A percentile compares a stretch with the other conserved stretches of the same genome.
phyloP scores from a whole-genome alignment of 768 basidiomycete species.

The Sarcomyxa edulis region DNA sequence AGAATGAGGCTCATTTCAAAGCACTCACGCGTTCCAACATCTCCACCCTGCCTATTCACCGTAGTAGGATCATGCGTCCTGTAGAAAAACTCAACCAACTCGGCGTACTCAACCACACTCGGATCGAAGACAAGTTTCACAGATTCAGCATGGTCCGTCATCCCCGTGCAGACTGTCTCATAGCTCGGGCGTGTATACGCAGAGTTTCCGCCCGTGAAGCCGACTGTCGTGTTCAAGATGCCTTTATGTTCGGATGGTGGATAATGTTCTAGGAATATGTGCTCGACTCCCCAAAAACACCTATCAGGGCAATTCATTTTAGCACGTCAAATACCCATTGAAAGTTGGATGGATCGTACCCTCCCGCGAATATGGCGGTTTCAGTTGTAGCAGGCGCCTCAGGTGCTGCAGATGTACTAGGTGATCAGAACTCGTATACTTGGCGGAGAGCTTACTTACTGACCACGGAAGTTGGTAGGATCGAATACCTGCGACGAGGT shows the following conservation, averaged over 20 bases:
- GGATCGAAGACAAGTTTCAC: slow-evolving; percentile 84
- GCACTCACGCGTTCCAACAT: slow-evolving; percentile 69
- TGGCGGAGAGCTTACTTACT: too few species aligned
- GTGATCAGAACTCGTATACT: too few species aligned
- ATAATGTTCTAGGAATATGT: slow-evolving; percentile 77
- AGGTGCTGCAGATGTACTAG: too few species aligned
- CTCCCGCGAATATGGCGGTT: slow-evolving; percentile 34
- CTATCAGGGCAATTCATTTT: too few species aligned
- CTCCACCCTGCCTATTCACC: slow-evolving; percentile 68
- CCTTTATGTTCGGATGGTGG: slow-evolving; percentile 67
- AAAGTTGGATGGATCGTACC: neutral
- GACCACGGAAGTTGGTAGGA: too few species aligned
- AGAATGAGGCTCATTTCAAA: too few species aligned
- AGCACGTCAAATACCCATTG: too few species aligned
- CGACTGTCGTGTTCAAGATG: slow-evolving; percentile 67
- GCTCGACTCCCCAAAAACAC: slow-evolving; percentile 85
- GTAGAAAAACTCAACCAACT: slow-evolving; percentile 93
- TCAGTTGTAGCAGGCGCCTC: slow-evolving; percentile 21
- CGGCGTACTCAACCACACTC: slow-evolving; percentile 64
- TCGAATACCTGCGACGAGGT: too few species aligned
- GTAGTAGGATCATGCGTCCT: slow-evolving; percentile 92
- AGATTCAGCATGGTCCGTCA: slow-evolving; percentile 86
- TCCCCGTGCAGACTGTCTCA: slow-evolving; percentile 68
- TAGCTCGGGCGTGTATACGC: slow-evolving; percentile 58
- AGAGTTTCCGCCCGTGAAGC: slow-evolving; percentile 71